phyloP scores from a whole-genome alignment of 225 moss, liverwort and hornwort genomes.

The Anthoceros angustus region DNA sequence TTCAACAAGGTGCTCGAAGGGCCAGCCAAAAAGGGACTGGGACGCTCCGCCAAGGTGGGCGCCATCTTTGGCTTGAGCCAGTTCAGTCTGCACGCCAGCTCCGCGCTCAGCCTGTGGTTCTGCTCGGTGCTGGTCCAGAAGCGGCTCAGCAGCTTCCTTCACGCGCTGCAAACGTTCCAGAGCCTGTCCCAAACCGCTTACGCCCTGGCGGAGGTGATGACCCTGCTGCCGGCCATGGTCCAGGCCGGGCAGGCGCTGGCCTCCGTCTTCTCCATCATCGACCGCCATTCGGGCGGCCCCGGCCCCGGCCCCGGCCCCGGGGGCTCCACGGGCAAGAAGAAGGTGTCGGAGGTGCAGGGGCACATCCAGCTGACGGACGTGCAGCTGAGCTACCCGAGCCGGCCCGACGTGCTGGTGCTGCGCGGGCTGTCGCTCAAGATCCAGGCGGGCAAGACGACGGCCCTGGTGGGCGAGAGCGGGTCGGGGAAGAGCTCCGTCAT shows the following conservation, averaged over 20 bases:
- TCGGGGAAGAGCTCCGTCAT: slow-evolving; percentile 8
- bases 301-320: too few species aligned
- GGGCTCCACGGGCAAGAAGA: not conserved
- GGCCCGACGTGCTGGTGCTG: slow-evolving; percentile 7
- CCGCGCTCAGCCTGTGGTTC: not conserved
- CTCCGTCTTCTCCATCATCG: not conserved
- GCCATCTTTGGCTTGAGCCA: not conserved
- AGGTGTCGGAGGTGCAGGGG: not conserved
- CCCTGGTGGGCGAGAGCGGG: slow-evolving; percentile 7
- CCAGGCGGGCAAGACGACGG: not conserved
- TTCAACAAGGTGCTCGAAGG: not conserved
- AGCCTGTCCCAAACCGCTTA: not conserved
- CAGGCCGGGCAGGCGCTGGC: not conserved
- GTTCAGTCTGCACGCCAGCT: not conserved
- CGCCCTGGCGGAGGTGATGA: not conserved
- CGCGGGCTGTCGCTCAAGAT: slow-evolving; percentile 5
- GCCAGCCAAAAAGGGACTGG: not conserved
- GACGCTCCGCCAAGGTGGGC: not conserved
- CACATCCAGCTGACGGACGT: slow-evolving; percentile 6
- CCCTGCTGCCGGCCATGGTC: not conserved
- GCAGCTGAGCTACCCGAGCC: slow-evolving; percentile 5
- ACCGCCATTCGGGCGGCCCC: too few species aligned
- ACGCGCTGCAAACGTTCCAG: slow-evolving; percentile 5
- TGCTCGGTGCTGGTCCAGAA: not conserved
- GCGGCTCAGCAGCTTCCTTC: not conserved